Conservation (phyloP, 2,329 filamentous ascomycete genomes). For the Exserohilum rostratum region DNA sequence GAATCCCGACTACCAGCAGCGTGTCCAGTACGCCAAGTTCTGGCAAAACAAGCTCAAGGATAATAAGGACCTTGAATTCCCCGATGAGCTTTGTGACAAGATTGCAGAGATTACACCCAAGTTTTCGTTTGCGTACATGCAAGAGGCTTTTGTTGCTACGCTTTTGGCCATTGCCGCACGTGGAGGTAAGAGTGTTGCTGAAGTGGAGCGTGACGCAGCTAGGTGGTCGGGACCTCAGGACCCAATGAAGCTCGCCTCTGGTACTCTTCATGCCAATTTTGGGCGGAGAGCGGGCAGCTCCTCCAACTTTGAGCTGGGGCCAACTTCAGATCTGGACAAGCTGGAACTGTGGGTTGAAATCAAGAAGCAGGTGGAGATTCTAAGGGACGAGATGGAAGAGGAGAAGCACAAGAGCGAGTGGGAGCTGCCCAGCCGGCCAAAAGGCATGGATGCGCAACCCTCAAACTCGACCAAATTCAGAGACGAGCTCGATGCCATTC, state of each 20-base stretch:
- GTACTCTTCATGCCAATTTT: conserved; percentile 13
- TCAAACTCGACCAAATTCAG: conserved; percentile 12
- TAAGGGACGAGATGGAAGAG: conserved; percentile 50
- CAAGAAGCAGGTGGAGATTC: conserved; percentile 51
- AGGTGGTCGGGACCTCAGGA: conserved; percentile 39
- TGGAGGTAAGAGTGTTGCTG: conserved; percentile 19
- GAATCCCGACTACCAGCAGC: conserved; percentile 47
- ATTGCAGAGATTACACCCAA: conserved; percentile 52
- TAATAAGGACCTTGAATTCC: conserved; percentile 49
- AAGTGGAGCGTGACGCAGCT: conserved; percentile 15
- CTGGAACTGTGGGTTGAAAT: conserved; percentile 51
- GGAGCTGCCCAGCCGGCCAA: conserved; percentile 6
- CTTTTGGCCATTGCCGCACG: conserved; percentile 47
- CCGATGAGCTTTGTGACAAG: conserved; percentile 47
- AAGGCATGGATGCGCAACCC: not conserved
- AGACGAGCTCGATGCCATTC: conserved; percentile 33
- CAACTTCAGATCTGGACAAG: conserved; percentile 39
- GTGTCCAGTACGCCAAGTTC: conserved; percentile 52
- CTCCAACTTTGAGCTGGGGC: not conserved
- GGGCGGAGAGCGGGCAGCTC: not conserved
- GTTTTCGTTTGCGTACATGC: conserved; percentile 56
- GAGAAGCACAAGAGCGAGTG: conserved; percentile 9
- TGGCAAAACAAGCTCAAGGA: conserved; percentile 52
- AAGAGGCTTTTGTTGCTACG: conserved; percentile 52
- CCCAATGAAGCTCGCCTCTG: conserved; percentile 21